A percentile compares a stretch with the other conserved stretches of the same genome.
These are phyloP conservation scores for Phlebiopsis flavidoalba DNA, from an alignment of 768 basidiomycete genomes.

Conservation along the genomic window DNA sequence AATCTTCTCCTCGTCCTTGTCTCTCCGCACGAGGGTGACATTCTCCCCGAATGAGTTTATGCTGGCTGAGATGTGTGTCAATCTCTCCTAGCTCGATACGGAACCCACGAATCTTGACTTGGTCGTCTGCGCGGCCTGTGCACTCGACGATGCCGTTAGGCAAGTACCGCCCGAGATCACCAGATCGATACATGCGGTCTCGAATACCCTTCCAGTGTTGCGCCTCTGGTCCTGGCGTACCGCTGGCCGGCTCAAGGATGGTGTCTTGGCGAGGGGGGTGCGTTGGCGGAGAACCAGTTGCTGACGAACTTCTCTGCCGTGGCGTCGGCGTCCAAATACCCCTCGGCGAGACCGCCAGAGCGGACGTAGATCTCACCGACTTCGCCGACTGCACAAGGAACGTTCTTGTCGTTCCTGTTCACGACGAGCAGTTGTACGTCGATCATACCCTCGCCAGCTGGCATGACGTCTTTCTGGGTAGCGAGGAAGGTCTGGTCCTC, in stretches of 20 bases:
- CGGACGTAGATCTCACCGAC: conserved; percentile 98
- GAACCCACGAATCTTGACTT: conserved; percentile 99
- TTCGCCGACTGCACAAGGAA: conserved; percentile 92
- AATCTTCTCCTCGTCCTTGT: conserved; percentile 99
- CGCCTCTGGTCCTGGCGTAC: conserved; percentile 61
- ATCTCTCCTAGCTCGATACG: conserved; percentile 98
- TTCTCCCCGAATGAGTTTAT: conserved; percentile 95
- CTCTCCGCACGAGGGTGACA: conserved; percentile 91
- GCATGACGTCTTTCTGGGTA: conserved; percentile 96
- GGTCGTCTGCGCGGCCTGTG: conserved; percentile 95
- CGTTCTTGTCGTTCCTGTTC: conserved; percentile 78
- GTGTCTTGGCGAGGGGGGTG: conserved; percentile 58
- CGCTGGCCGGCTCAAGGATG: conserved; percentile 53
- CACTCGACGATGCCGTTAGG: conserved; percentile 94
- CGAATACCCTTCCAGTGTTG: conserved; percentile 91
- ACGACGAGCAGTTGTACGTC: conserved; percentile 97
- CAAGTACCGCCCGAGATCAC: conserved; percentile 92
- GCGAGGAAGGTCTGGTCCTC: conserved; percentile 86
- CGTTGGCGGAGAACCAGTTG: conserved; percentile 79
- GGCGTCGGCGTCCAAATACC: conserved; percentile 81
- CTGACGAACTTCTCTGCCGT: conserved; percentile 87
- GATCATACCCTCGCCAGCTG: conserved; percentile 95
- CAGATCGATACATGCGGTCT: conserved; percentile 96
- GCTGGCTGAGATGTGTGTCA: conserved; percentile 91
- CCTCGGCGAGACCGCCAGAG: conserved; percentile 92